Evolutionary conservation across 2,329 filamentous ascomycete species (phyloP), one percentile per base, ranked within the genome.

Genomic region (Zelopaecilomyces penicillatus): DNA sequence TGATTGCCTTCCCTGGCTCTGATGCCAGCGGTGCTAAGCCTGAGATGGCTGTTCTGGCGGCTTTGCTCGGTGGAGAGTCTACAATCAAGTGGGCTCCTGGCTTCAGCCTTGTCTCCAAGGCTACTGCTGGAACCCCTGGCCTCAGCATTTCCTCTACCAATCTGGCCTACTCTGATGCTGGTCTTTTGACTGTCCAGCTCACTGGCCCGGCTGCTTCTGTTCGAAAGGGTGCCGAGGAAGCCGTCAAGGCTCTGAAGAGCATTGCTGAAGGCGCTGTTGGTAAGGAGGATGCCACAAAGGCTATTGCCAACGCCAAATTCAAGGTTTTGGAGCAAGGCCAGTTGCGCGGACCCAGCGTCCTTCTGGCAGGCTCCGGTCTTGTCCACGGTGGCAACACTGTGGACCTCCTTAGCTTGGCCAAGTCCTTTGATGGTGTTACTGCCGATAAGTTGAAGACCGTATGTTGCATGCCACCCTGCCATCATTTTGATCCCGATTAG

Each of bases 11-110:
- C 84, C 86, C 89, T 46, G 90, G 91, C 49, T 89, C 88, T 51
- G 85, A 87, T 68, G 82, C 83, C 56, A 74, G 75, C 52, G 81
- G 80, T 58, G 88, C 87, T 75, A 95, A 95, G 75, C 87, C 93
- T 45, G 90, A 96, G 70, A 79, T 88, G 52, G 79, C 85, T 51
- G 89, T 98, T 51, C 82, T 98, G 45, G 81, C 86, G 46, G 82
- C 89, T 52, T 82, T 98, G 19, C 85, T 98, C 42, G 93, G 93
- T 61, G 93, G 91, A 50, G 73, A 94, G 68, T 85, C 89, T 44
- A 85, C 74, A 67, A 89, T 97, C 75, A 98, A 97, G 76, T 98
- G 91, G 91, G 83, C 87, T 42, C 72, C 87, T 51, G 93, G 93
- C 57, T 97, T 95, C 77, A 91, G 87, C 48, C 76, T 96, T 50